Base-by-base conservation (phyloP, 805 yeast genomes). In the Isabelozyma heimii region DNA sequence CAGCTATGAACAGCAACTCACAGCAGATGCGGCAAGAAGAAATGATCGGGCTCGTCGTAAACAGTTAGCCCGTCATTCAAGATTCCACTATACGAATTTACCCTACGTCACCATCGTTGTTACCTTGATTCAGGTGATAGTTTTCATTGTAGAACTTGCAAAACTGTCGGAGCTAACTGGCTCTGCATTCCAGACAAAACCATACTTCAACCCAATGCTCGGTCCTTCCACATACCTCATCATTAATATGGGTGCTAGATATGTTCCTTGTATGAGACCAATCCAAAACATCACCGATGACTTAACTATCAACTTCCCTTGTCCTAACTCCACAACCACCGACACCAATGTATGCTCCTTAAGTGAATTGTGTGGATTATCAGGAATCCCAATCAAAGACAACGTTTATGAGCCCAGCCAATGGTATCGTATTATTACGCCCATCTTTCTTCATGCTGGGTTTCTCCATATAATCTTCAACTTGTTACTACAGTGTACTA, bases 371-470 rank as follows among this genome's bases (percentile, higher is more conserved):
- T 86, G 91, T 59, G 88, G 89, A 0, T 63, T 84, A 62, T 68
- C 78, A 16, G 83, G 82, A 2, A 59, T 82, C 7, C 66, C 70
- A 0, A 44, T 60, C 1, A 65, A 62, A 4, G 57, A 62, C 44
- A 59, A 62, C 40, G 68, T 62, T 8, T 72, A 61, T 45, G 51
- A 62, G 8, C 89, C 89, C 0, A 60, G 77, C 55, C 91, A 85
- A 64, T 82, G 88, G 84, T 85, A 85, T 76, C 66, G 91, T 45
- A 65, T 86, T 40, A 68, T 86, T 41, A 77, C 82, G n/a, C 88
- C 91, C 1, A 83, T 85, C 10, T 86, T 86, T 55, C 59, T 86
- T 46, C 91, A 86, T 60, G 90, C 91, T 4, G 91, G 91, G 0
- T 76, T 86, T 54, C 61, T 86, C 42, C 91, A 86, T 60, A 84